A percentile compares a stretch with the other conserved stretches of the same genome.
These are phyloP conservation scores for Talaromyces wortmannii DNA, from an alignment of 495 filamentous ascomycete genomes.

Conservation along the genomic window DNA sequence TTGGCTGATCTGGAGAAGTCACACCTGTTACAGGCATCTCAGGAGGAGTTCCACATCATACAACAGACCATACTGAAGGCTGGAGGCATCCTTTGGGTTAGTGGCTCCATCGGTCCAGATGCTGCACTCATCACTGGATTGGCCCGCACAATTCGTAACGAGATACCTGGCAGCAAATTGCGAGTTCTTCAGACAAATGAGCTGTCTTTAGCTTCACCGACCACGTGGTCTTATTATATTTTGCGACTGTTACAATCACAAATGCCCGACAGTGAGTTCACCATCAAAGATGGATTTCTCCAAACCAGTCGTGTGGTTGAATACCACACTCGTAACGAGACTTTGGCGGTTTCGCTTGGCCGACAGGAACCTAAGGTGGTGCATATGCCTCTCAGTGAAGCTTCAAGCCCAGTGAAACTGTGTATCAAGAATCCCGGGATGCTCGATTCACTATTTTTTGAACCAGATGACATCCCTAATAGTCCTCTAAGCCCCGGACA, in stretches of 20 bases:
- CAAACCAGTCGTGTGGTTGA: not conserved
- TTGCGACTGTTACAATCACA: not conserved
- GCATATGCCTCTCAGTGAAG: not conserved
- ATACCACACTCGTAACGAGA: not conserved
- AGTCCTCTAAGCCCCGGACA: conserved; percentile 12
- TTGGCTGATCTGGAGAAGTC: not conserved
- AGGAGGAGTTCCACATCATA: not conserved
- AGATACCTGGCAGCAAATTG: not conserved
- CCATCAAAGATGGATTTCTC: not conserved
- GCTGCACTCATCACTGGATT: not conserved
- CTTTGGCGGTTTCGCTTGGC: not conserved
- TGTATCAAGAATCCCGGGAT: conserved; percentile 14
- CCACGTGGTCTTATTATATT: not conserved
- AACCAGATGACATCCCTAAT: conserved; percentile 12
- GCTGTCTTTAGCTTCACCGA: not conserved
- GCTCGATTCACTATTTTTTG: conserved; percentile 29
- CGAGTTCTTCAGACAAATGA: not conserved
- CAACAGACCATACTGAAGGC: not conserved
- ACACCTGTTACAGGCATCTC: not conserved
- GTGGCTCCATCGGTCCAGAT: not conserved
- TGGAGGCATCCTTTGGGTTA: not conserved
- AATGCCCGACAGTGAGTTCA: not conserved
- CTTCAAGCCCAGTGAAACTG: conserved; percentile 16
- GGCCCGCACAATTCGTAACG: not conserved
- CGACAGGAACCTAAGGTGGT: not conserved